Conservation (phyloP, 2,329 filamentous ascomycete species). For the Endothia cerciana region DNA sequence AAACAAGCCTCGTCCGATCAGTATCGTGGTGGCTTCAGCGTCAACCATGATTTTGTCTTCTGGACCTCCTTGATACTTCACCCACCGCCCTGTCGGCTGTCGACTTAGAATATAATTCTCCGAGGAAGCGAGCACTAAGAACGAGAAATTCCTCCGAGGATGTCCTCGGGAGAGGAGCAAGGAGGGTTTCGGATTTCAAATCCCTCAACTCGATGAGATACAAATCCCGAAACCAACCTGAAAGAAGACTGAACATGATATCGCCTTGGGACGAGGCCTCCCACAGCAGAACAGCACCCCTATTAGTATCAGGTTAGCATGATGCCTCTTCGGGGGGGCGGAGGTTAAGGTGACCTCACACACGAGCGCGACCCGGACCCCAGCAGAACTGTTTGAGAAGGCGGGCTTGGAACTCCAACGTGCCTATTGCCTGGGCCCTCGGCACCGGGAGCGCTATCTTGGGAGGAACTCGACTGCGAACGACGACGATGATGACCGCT, state of each 20-base stretch:
- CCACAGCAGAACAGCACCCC: constrained; percentile 57
- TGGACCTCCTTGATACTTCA: constrained; percentile 35
- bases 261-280: constrained; percentile 51
- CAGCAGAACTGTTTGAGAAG: constrained; percentile 53
- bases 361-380: constrained; percentile 55
- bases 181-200: neutral
- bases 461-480: constrained; percentile 32
- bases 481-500: constrained; percentile 31
- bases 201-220: no score
- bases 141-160: neutral
- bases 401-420: constrained; percentile 48
- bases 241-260: neutral
- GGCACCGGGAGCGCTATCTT: constrained; percentile 18
- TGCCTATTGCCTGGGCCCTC: constrained; percentile 45
- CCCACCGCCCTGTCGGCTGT: constrained; percentile 33
- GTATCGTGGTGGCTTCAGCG: constrained; percentile 34
- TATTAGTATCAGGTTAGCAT: no score
- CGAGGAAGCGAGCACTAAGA: neutral
- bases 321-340: no score
- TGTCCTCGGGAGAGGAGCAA: neutral
- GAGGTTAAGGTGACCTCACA: no score
- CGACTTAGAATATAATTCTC: constrained; percentile 30
- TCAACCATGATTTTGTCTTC: constrained; percentile 2
- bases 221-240: no score
- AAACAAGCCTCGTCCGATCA: constrained; percentile 42